phyloP scores from a whole-genome alignment of 2,329 filamentous ascomycete genomes.

The Lecanicillium sp. region DNA sequence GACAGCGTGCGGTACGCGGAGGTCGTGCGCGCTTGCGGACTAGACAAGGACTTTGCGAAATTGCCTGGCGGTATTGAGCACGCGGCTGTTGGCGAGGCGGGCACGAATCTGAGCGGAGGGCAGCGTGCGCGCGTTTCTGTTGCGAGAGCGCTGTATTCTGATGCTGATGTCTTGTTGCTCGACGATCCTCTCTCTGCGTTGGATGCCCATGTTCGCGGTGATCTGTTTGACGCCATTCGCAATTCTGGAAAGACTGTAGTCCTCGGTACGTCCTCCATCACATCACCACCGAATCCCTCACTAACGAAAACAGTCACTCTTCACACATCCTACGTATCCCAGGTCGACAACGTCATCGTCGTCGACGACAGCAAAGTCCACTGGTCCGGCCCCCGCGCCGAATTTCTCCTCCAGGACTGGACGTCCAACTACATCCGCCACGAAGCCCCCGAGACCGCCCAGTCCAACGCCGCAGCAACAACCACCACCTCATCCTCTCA shows the following conservation, averaged over 20 bases:
- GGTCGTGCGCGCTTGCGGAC: not conserved
- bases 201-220: conserved; percentile 7
- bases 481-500: not conserved
- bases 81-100: conserved; percentile 9
- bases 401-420: not conserved
- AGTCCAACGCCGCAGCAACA: too few species aligned
- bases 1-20: not conserved
- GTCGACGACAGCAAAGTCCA: conserved; percentile 1
- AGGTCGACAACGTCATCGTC: conserved; percentile 2
- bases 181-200: conserved; percentile 9
- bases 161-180: conserved; percentile 9
- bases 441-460: not conserved
- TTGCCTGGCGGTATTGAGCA: conserved; percentile 1
- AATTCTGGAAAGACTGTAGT: not conserved
- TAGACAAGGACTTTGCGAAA: conserved; percentile 8
- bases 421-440: not conserved
- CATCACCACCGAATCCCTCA: not conserved
- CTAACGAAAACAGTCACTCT: not conserved
- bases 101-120: conserved; percentile 8
- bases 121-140: conserved; percentile 6
- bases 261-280: not conserved
- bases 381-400: not conserved
- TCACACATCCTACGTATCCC: not conserved
- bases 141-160: conserved; percentile 9
- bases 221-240: not conserved